phyloP scores from a whole-genome alignment of 495 filamentous ascomycete species.

The Penicillium silybi region DNA sequence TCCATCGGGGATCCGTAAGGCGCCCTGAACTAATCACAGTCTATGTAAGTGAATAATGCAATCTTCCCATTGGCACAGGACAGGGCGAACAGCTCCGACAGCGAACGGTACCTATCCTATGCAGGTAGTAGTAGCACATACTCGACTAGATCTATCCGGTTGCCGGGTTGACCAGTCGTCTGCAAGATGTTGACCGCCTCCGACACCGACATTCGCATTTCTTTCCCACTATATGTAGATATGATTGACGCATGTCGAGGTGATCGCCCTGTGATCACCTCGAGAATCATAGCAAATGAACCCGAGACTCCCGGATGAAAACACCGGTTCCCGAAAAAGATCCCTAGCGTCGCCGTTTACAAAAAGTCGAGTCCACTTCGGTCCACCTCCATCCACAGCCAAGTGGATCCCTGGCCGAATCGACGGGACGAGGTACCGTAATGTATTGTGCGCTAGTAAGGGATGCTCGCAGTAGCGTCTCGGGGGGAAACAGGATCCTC shows the following conservation, averaged over 20 bases:
- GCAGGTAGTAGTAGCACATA: background rate
- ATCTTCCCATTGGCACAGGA: background rate
- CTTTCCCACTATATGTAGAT: background rate
- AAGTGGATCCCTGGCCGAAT: slow-evolving; percentile 19
- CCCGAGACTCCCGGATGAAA: slow-evolving; percentile 16
- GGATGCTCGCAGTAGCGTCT: slow-evolving; percentile 22
- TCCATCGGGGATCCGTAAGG: background rate
- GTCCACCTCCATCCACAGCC: background rate
- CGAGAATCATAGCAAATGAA: slow-evolving; percentile 6
- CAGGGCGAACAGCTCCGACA: background rate
- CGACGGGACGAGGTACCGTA: slow-evolving; percentile 4
- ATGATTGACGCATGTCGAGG: background rate
- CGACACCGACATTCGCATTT: background rate
- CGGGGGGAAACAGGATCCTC: slow-evolving; percentile 17
- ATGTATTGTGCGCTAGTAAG: slow-evolving; percentile 15
- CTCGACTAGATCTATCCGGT: slow-evolving; percentile 24
- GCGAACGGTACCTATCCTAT: slow-evolving; percentile 1
- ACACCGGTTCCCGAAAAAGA: slow-evolving; percentile 29
- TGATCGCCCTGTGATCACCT: background rate
- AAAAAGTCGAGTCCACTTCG: background rate
- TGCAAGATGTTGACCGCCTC: slow-evolving; percentile 14
- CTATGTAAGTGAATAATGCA: slow-evolving; percentile 10
- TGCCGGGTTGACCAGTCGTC: slow-evolving; percentile 26
- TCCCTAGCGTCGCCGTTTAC: slow-evolving; percentile 40
- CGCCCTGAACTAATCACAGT: slow-evolving; percentile 8